Evolutionary conservation across 73 alveolate genomes (phyloP), one percentile per base, ranked within the genome.

Genomic region (Diophrys appendiculata): DNA sequence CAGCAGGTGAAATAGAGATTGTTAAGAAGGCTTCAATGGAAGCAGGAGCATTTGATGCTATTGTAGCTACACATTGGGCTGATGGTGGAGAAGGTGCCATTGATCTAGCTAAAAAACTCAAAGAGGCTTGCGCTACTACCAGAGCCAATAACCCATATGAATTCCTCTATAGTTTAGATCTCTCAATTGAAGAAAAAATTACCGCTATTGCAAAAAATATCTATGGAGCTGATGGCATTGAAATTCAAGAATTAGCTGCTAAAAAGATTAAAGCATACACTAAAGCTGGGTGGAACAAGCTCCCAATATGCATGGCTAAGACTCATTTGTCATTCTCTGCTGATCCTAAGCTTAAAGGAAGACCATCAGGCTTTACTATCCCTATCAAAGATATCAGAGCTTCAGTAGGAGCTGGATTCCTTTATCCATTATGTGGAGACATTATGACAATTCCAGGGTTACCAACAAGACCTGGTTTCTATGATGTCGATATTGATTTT

Each of bases 391-490:
- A 43, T 2, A 73, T 80, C 30, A 78, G 88, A 32, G 82, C 81
- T 26, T 31, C 75, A 27, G 82, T 69, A 11, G 88, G 88, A 26
- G 88, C 88, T 33, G 88, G 88, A 28, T 80, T 80, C 54, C 30
- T 80, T 28, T 68, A 69, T 29, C 88, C 88, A 2, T 1, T 80
- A 0, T 73, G 80, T 53, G 88, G 88, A 2, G 82, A 71, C 69
- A 69, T 80, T 2, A 80, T 80, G 88, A 80, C 88, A 23, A 71
- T 72, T 69, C 88, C 88, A 27, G 88, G 88, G 0, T 70, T 80
- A 0, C 88, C 88, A 71, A 80, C 88, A 13, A 71, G 88, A 60
- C 88, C 88, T 3, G 85, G 76, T 14, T 76, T 80, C 76, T 80
- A 55, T 33, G 88, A 80, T 65, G 72, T 80, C 53, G 88, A 80